A percentile compares a stretch with the other conserved stretches of the same genome.
phyloP scores from a whole-genome alignment of 2,329 filamentous ascomycete species.

The Lasiodiplodia theobromae region DNA sequence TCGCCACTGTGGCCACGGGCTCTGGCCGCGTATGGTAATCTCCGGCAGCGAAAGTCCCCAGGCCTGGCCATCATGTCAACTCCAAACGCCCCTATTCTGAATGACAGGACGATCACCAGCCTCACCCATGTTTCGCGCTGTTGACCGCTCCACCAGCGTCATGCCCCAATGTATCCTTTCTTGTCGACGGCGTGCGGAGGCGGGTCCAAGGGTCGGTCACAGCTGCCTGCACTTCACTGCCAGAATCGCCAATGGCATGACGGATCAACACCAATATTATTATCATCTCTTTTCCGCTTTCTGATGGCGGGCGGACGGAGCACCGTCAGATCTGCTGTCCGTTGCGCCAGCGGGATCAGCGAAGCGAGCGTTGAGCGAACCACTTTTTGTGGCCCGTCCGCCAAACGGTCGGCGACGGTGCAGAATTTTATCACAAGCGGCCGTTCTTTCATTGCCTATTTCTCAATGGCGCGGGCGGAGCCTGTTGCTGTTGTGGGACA shows the following conservation, averaged over 20 bases:
- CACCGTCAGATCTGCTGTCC: background rate
- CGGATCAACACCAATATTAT: conserved; percentile 17
- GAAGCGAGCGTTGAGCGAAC: too few species aligned
- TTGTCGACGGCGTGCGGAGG: background rate
- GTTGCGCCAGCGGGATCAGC: background rate
- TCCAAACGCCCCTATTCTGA: conserved; percentile 9
- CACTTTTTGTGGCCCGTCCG: background rate
- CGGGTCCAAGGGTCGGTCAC: background rate
- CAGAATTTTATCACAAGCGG: background rate
- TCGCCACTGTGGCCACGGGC: background rate
- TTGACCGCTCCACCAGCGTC: background rate
- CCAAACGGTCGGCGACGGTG: background rate
- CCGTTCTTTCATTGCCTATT: too few species aligned
- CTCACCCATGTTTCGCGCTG: background rate
- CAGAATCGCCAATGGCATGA: background rate
- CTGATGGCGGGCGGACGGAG: background rate
- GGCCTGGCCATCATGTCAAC: background rate
- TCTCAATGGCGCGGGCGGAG: too few species aligned
- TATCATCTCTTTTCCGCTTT: background rate
- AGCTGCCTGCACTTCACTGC: background rate
- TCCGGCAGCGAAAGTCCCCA: background rate
- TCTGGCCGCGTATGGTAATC: background rate
- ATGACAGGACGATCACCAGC: background rate
- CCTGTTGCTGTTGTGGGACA: background rate
- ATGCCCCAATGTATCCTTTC: background rate